Evolutionary conservation across 768 basidiomycete species (phyloP).

Genomic region (Pisolithus microcarpus): DNA sequence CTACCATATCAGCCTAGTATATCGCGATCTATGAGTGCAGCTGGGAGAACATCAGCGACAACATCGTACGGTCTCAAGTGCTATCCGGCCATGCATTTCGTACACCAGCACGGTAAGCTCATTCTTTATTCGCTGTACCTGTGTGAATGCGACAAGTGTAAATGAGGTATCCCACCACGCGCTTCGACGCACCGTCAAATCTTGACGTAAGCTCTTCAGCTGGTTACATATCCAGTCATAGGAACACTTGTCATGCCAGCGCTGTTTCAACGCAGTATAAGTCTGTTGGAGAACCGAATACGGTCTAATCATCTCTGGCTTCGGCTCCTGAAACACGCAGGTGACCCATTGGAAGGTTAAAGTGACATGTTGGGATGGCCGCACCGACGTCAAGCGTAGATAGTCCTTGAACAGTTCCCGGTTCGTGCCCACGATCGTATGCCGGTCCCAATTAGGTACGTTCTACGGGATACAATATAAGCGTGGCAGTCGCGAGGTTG

Average conservation of each 20-base stretch:
- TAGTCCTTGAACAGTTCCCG: constrained; percentile 93
- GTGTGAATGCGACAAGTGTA: constrained; percentile 3
- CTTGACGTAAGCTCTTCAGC: constrained; percentile 95
- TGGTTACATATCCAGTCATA: constrained; percentile 96
- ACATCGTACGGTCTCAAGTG: constrained; percentile 72
- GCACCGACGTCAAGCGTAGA: constrained; percentile 87
- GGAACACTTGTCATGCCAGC: constrained; percentile 69
- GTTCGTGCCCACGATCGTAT: constrained; percentile 91
- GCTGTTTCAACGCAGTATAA: constrained; percentile 75
- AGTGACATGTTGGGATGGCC: neutral
- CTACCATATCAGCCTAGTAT: constrained; percentile 86
- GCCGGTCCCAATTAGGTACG: constrained; percentile 92
- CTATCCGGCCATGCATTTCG: constrained; percentile 97
- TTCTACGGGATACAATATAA: constrained; percentile 47
- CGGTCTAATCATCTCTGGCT: constrained; percentile 89
- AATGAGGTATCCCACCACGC: constrained; percentile 7
- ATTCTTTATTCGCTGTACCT: constrained; percentile 99
- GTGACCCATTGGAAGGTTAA: constrained; percentile 3
- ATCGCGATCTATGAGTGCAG: constrained; percentile 13
- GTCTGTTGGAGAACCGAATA: constrained; percentile 79
- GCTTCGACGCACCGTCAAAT: constrained; percentile 75
- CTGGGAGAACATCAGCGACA: neutral
- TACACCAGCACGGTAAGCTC: constrained; percentile 97
- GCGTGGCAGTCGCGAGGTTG: neutral
- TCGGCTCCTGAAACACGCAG: constrained; percentile 68